Percentiles rank a stretch among this genome's conserved stretches.
Conservation (phyloP, 495 filamentous ascomycete genomes). For the Astrocystis sublimbata region DNA sequence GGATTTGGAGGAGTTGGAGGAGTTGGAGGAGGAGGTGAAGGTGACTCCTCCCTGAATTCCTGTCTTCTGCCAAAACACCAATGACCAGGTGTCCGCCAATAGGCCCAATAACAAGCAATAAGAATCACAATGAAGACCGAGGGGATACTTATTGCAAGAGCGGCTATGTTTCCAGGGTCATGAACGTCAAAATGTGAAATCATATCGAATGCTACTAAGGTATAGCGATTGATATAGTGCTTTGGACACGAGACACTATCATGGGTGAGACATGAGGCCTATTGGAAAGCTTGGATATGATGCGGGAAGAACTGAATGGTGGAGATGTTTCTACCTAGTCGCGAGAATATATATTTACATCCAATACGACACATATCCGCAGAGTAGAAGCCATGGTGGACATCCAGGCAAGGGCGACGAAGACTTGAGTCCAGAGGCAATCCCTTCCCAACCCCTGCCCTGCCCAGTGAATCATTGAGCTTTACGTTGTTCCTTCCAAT, state of each 20-base stretch:
- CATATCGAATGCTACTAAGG: constrained; percentile 29
- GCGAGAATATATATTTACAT: neutral
- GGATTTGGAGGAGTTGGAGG: too few species aligned
- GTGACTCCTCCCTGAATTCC: too few species aligned
- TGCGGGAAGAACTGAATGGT: too few species aligned
- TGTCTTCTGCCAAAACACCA: too few species aligned
- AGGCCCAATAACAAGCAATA: too few species aligned
- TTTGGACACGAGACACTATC: neutral
- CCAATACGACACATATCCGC: neutral
- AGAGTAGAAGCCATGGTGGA: neutral
- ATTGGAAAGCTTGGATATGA: constrained; percentile 8
- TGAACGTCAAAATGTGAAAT: constrained; percentile 35
- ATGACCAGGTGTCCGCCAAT: too few species aligned
- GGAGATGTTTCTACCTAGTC: neutral
- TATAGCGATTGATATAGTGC: constrained; percentile 16
- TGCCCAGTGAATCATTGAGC: too few species aligned
- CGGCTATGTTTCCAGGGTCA: too few species aligned
- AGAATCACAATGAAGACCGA: constrained; percentile 32
- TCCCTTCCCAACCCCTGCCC: too few species aligned
- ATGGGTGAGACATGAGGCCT: constrained; percentile 15
- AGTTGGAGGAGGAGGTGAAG: too few species aligned
- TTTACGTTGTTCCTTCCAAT: too few species aligned
- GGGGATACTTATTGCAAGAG: constrained; percentile 57
- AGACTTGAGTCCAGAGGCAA: neutral
- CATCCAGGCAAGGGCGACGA: neutral